Evolutionary conservation across 345 rosid species (phyloP).

Genomic region (Mallotus nudiflorus): DNA sequence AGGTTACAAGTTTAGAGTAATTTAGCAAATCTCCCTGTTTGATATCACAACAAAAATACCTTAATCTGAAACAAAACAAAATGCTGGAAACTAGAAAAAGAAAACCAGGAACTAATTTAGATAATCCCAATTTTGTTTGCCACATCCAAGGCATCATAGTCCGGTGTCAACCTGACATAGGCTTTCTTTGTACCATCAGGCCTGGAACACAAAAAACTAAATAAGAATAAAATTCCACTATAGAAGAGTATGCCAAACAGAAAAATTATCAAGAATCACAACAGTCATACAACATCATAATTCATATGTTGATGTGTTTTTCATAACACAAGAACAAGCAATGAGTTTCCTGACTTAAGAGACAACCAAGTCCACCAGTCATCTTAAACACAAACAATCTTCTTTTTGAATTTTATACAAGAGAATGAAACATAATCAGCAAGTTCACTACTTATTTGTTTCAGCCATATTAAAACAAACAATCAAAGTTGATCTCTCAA

Average conservation of each 20-base stretch:
- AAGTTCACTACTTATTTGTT: too few relatives aligned
- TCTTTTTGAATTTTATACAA: too few relatives aligned
- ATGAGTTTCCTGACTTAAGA: background rate
- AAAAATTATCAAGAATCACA: background rate
- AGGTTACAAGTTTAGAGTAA: constrained; percentile 8
- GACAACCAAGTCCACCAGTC: too few relatives aligned
- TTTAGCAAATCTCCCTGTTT: background rate
- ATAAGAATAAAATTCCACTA: too few relatives aligned
- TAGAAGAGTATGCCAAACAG: background rate
- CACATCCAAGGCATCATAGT: constrained; percentile 90
- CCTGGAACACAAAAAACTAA: constrained; percentile 46
- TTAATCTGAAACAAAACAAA: constrained; percentile 3
- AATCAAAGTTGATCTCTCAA: too few relatives aligned
- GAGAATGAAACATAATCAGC: too few relatives aligned
- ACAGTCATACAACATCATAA: background rate
- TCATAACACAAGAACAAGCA: background rate
- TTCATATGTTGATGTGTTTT: too few relatives aligned
- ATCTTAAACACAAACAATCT: too few relatives aligned
- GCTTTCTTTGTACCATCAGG: constrained; percentile 98
- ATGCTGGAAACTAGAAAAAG: background rate
- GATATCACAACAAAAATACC: constrained; percentile 13
- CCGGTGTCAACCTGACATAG: constrained; percentile 87
- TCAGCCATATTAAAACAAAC: too few relatives aligned
- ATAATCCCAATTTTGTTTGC: constrained; percentile 97
- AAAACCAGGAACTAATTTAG: constrained; percentile 28